These are phyloP conservation scores for Protoeuglena noctilucae DNA, from an alignment of 139 green algal species.

Conservation along the genomic window DNA sequence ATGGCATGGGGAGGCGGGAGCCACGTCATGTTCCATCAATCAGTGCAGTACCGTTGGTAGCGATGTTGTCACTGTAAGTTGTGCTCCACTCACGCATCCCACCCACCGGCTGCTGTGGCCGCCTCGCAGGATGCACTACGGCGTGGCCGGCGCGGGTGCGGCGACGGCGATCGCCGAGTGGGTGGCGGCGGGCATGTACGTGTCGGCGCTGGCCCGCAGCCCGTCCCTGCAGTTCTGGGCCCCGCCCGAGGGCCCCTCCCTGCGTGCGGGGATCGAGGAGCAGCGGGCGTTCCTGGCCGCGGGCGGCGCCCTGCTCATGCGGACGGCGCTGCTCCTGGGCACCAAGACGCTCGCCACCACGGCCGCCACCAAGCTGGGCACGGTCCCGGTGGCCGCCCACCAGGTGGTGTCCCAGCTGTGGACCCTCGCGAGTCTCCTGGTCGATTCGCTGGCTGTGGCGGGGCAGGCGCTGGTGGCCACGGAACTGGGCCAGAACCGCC, in stretches of 20 bases:
- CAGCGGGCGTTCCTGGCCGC: slow-evolving; percentile 27
- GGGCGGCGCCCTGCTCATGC: slow-evolving; percentile 34
- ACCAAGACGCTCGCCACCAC: slow-evolving; percentile 50
- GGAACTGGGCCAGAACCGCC: slow-evolving; percentile 14
- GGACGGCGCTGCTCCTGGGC: slow-evolving; percentile 40
- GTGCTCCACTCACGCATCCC: too few species aligned
- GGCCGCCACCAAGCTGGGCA: slow-evolving; percentile 39
- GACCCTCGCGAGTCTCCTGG: slow-evolving; percentile 38
- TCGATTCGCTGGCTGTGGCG: slow-evolving; percentile 49
- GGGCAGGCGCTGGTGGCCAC: slow-evolving; percentile 50
- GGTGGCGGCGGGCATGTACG: slow-evolving; percentile 30
- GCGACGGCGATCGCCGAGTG: slow-evolving; percentile 33
- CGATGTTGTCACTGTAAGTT: too few species aligned
- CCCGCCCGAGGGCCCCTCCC: neutral
- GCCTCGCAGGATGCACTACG: slow-evolving; percentile 17
- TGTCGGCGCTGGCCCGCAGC: neutral
- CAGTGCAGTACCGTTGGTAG: too few species aligned
- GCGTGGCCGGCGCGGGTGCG: slow-evolving; percentile 31
- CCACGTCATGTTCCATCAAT: too few species aligned
- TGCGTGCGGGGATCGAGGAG: neutral
- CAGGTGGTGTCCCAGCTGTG: slow-evolving; percentile 56
- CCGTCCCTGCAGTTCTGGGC: slow-evolving; percentile 3
- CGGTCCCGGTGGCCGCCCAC: slow-evolving; percentile 38
- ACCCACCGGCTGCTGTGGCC: too few species aligned
- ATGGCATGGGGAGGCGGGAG: too few species aligned